A percentile compares a stretch with the other conserved stretches of the same genome.
These are phyloP conservation scores for Phialemonium atrogriseum DNA, from an alignment of 2,329 filamentous ascomycete genomes.

Conservation along the genomic window DNA sequence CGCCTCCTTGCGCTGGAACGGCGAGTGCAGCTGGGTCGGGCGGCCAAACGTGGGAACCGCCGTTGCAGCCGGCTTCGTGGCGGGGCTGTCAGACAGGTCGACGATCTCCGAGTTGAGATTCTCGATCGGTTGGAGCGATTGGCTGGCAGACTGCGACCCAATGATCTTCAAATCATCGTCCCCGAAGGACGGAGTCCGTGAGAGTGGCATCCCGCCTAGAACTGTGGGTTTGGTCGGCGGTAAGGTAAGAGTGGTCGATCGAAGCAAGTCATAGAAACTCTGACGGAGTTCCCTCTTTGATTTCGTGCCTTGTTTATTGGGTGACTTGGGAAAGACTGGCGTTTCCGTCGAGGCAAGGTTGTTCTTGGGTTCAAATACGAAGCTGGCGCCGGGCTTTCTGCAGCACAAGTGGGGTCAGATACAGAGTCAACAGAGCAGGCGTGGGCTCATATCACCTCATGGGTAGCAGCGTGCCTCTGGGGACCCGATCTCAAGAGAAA, in stretches of 20 bases:
- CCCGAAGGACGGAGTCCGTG: slow-evolving; percentile 22
- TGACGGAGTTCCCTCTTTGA: slow-evolving; percentile 1
- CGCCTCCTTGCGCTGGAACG: slow-evolving; percentile 46
- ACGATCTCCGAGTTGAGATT: slow-evolving; percentile 20
- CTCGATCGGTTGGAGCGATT: slow-evolving; percentile 18
- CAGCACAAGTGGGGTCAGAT: too few species aligned
- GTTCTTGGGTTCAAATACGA: slow-evolving; percentile 18
- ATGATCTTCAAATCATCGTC: slow-evolving; percentile 28
- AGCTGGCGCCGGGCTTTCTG: slow-evolving; percentile 17
- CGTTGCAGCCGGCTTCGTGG: slow-evolving; percentile 10
- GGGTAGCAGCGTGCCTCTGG: too few species aligned
- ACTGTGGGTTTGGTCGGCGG: not conserved
- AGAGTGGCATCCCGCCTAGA: slow-evolving; percentile 15
- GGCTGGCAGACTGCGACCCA: slow-evolving; percentile 19
- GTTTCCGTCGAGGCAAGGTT: slow-evolving; percentile 10
- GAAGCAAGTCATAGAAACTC: slow-evolving; percentile 4
- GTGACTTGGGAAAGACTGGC: slow-evolving; percentile 2
- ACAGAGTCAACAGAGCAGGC: too few species aligned
- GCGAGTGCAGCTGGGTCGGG: slow-evolving; percentile 33
- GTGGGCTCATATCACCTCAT: too few species aligned
- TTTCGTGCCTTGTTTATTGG: not conserved
- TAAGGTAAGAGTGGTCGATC: slow-evolving; percentile 1
- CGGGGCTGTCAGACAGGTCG: slow-evolving; percentile 21
- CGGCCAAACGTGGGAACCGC: slow-evolving; percentile 20
- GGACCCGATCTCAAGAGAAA: too few species aligned